Conservation (phyloP, 371 early-diverging fungal genomes). For the Zancudomyces culisetae region DNA sequence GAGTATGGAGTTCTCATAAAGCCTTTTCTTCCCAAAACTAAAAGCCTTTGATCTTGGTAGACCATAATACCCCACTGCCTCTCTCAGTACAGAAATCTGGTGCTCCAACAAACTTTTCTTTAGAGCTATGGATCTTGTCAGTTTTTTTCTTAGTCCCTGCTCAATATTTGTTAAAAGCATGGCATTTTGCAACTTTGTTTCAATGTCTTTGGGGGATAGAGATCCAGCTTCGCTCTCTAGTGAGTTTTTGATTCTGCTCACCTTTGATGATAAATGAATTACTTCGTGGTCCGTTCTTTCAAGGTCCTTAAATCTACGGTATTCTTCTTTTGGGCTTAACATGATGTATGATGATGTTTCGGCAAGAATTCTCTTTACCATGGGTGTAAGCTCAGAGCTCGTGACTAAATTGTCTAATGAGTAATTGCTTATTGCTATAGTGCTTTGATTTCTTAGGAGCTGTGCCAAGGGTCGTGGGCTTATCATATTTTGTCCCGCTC, state of each 20-base stretch:
- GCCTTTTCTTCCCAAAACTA: neutral
- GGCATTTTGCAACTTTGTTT: neutral
- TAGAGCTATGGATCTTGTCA: neutral
- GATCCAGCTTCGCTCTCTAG: neutral
- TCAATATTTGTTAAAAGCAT: constrained; percentile 1
- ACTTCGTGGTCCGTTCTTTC: constrained; percentile 4
- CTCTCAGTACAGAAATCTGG: constrained; percentile 2
- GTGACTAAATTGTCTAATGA: no score
- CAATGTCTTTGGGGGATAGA: no score
- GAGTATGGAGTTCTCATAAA: neutral
- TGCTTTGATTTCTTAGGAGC: no score
- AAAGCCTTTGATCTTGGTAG: neutral
- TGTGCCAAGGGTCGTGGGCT: no score
- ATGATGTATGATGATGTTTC: neutral
- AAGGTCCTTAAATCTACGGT: neutral
- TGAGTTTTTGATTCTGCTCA: neutral
- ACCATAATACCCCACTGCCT: neutral
- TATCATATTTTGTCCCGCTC: no score
- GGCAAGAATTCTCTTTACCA: neutral
- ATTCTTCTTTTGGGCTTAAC: neutral
- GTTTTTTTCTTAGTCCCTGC: constrained; percentile 1
- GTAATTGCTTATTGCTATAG: no score
- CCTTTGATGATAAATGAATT: constrained; percentile 1
- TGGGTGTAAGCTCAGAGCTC: no score
- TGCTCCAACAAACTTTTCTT: neutral